Base-by-base conservation (phyloP, 257 asterid genomes). In the Solanum rostratum region DNA sequence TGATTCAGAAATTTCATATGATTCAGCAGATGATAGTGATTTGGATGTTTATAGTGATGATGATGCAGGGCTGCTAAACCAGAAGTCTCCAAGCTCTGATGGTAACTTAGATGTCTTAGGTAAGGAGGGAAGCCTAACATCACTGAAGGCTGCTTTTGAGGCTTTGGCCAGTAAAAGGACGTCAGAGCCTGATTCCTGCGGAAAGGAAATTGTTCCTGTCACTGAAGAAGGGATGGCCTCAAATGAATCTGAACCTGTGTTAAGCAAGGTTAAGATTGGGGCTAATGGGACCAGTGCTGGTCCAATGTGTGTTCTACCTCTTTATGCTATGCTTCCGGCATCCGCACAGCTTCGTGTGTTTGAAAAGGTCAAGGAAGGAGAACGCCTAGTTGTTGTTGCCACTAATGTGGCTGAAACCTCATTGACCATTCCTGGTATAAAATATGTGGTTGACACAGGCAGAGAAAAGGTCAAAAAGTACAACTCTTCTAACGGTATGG, bases 331-430 rank as follows among this genome's bases (percentile, higher is more conserved):
- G 99, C 99, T 95, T 89, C 98, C 99, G 46, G 99, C 97, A 24
- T 85, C 95, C n/a, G 88, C 96, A 74, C 98, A 96, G 91, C 98
- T 95, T 85, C 92, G 94, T 86, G 98, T 96, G 55, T 96, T 96
- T 91, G 97, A 93, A 82, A 91, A 90, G 30, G 91, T 89, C 14
- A 92, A 63, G 91, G 95, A 93, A 83, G 97, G 95, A 57, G 97
- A 92, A 81, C 98, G 98, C 24, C 92, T 96, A 52, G 93, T 96
- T 52, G 96, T 96, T 83, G 93, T 96, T 69, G 98, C 99, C 29
- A 96, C 99, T 80, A 96, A 96, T 85, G 99, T 96, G 84, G 99
- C 98, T 45, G 99, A 96, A 70, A 96, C 99, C 65, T 96, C 99
- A 84, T 90, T 96, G 94, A 96, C 99, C 14, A 96, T 96, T 85